Base-by-base conservation (phyloP, 2,329 filamentous ascomycete genomes). In the Cladophialophora yegresii region DNA sequence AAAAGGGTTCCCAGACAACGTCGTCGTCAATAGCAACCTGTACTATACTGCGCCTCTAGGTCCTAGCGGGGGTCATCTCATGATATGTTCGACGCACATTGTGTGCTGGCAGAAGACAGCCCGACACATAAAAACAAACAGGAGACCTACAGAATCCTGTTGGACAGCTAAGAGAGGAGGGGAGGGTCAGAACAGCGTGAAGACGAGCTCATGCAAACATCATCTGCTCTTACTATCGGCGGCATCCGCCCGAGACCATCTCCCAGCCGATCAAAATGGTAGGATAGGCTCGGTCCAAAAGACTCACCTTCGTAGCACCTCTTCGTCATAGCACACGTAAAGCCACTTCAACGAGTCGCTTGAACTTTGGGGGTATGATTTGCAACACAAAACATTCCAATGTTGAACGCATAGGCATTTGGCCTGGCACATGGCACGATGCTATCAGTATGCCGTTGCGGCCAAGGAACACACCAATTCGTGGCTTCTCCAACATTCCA, bases 401-500 rank as follows among this genome's bases (percentile, higher is more conserved):
- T 16, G 9, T 16, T 13, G 13, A 26, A 8, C 20, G 8, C 22
- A 50, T 26, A 49, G 23, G 16, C 20, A 49, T 49, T 22, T 49
- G 45, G 20, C 45, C 23, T 50, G 47, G 3, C 22, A 28, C 47
- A 28, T 23, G 9, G 13, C 47, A 50, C 47, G 13, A 10, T 50
- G 47, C n/a, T 4, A 12, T 63, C 60, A 69, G 54, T 70, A 67
- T 2, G 40, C 64, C 40, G 33, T 54, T 5, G 49, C 64, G 40
- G 33, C 54, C 50, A 65, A 40, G 13, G 63, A n/a, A 64, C 70
- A 71, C 10, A 69, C 68, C 2, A 63, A 80, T 68, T 81, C 79
- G 74, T 82, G 80, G 3, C 76, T 71, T 59, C 74, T 77, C 68
- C 80, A 81, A 70, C 80, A 82, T 56, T 79, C 79, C 62, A 71